These are phyloP conservation scores for Pythium rhizo-oryzae DNA, from an alignment of 352 stramenopile species.

Conservation along the genomic window DNA sequence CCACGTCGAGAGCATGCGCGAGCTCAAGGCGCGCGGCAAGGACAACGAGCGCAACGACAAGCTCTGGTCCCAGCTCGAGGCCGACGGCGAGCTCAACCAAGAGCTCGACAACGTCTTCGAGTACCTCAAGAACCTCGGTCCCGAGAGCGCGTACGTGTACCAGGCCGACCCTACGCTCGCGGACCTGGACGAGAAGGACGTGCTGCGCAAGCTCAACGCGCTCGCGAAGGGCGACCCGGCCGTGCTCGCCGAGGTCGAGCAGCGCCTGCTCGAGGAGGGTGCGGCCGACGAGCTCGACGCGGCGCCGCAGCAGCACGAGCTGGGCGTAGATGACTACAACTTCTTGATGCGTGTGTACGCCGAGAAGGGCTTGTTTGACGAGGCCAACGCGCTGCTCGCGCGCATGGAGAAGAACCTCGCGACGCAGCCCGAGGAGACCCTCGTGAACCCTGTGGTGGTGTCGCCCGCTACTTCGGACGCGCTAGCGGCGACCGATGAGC, in stretches of 20 bases:
- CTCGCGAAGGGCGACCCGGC: constrained; percentile 49
- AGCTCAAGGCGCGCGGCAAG: constrained; percentile 43
- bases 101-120: constrained; percentile 75
- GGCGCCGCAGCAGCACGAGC: constrained; percentile 35
- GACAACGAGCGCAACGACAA: constrained; percentile 49
- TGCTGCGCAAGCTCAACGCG: constrained; percentile 70
- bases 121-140: constrained; percentile 69
- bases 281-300: constrained; percentile 8
- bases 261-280: constrained; percentile 25
- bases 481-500: constrained; percentile 6
- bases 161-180: constrained; percentile 57
- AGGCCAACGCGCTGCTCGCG: constrained; percentile 71
- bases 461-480: neutral
- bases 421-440: constrained; percentile 21
- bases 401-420: constrained; percentile 74
- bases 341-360: constrained; percentile 77
- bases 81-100: constrained; percentile 53
- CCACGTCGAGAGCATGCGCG: constrained; percentile 50
- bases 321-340: constrained; percentile 75
- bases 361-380: constrained; percentile 53
- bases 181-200: constrained; percentile 66
- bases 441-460: constrained; percentile 1
- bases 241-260: constrained; percentile 46
- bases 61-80: constrained; percentile 59
- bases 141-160: constrained; percentile 70